Conservation (phyloP, 1,284 basidiomycete genomes). For the Apiotrichum gamsii region DNA sequence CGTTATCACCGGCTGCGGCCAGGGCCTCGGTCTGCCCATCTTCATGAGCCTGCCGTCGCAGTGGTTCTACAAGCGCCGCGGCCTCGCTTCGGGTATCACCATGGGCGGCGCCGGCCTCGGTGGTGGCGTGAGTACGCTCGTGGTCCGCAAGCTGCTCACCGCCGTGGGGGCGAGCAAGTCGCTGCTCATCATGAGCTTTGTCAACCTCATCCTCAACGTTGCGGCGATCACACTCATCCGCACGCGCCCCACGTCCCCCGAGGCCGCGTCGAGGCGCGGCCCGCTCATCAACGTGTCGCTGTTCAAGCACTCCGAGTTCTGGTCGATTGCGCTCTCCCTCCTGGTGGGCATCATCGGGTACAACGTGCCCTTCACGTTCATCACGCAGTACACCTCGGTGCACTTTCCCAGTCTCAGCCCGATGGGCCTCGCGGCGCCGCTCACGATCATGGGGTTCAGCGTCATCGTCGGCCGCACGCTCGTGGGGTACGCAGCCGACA, state of each 20-base stretch:
- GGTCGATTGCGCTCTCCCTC: slow-evolving; percentile 25
- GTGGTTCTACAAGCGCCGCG: slow-evolving; percentile 36
- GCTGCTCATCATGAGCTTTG: slow-evolving; percentile 31
- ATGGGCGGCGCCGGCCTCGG: slow-evolving; percentile 36
- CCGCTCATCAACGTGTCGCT: slow-evolving; percentile 25
- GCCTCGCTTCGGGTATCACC: slow-evolving; percentile 32
- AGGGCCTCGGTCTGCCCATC: slow-evolving; percentile 30
- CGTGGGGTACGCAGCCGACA: slow-evolving; percentile 7
- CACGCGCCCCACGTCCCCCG: slow-evolving; percentile 30
- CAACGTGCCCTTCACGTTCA: slow-evolving; percentile 24
- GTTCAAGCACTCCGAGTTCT: slow-evolving; percentile 6
- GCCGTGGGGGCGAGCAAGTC: slow-evolving; percentile 27
- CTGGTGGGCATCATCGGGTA: slow-evolving; percentile 28
- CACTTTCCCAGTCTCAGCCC: slow-evolving; percentile 15
- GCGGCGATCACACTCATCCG: slow-evolving; percentile 27
- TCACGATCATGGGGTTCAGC: slow-evolving; percentile 9
- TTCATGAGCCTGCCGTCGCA: slow-evolving; percentile 40
- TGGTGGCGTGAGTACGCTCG: slow-evolving; percentile 22
- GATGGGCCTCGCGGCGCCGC: slow-evolving; percentile 16
- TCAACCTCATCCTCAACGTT: slow-evolving; percentile 24
- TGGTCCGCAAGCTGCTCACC: slow-evolving; percentile 25
- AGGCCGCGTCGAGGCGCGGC: slow-evolving; percentile 22
- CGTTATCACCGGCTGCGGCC: slow-evolving; percentile 25
- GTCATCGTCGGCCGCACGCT: slow-evolving; percentile 8
- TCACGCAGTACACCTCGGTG: slow-evolving; percentile 20